Evolutionary conservation across 805 yeast genomes (phyloP).

Genomic region (Lipomyces anomalus): DNA sequence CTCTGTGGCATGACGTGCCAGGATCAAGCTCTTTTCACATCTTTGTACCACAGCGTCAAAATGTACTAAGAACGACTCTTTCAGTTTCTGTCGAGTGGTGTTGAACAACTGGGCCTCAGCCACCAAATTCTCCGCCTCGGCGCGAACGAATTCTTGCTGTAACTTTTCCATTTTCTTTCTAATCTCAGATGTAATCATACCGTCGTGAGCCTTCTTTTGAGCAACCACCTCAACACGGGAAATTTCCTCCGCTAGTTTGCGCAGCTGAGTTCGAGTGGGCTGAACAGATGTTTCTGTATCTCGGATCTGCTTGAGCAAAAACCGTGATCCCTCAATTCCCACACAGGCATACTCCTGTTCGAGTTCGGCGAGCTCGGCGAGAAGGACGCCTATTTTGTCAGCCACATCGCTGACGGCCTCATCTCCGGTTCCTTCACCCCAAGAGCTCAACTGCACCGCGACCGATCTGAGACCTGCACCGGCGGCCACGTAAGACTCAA

Average conservation of each 20-base stretch:
- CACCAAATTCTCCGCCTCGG: constrained; percentile 85
- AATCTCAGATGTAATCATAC: too few species aligned
- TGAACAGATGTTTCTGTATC: constrained; percentile 84
- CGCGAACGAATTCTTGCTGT: constrained; percentile 86
- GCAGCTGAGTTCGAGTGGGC: constrained; percentile 77
- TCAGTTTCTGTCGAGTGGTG: constrained; percentile 80
- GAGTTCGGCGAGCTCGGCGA: constrained; percentile 77
- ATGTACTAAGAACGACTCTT: constrained; percentile 77
- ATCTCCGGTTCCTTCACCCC: constrained; percentile 87
- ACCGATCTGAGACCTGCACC: constrained; percentile 46
- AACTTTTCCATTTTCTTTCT: constrained; percentile 73
- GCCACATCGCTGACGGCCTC: constrained; percentile 74
- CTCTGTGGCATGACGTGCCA: constrained; percentile 88
- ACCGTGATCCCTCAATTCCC: constrained; percentile 77
- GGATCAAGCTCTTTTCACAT: constrained; percentile 77
- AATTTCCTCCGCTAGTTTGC: constrained; percentile 77
- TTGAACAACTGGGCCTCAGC: constrained; percentile 89
- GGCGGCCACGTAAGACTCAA: background rate
- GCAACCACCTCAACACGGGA: constrained; percentile 35
- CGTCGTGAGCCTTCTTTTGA: background rate
- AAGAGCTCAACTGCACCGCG: constrained; percentile 72
- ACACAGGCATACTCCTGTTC: constrained; percentile 86
- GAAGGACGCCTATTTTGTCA: constrained; percentile 77
- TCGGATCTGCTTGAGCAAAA: constrained; percentile 47
- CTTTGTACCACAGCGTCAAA: constrained; percentile 81